Evolutionary conservation across 1,284 basidiomycete genomes (phyloP).

Genomic region (Trametes polyzona): DNA sequence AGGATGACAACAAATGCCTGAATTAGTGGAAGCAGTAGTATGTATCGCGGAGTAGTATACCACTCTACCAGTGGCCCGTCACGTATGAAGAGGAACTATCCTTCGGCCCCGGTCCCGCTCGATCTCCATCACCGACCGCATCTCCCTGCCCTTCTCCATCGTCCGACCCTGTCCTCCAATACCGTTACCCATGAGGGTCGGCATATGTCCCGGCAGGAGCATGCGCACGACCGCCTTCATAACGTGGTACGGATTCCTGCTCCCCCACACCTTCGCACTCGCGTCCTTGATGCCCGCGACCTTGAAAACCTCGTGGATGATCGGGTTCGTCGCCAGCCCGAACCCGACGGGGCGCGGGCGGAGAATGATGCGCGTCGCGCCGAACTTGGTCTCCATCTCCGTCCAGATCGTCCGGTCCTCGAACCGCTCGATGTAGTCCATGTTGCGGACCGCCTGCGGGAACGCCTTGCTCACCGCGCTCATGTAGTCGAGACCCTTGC

Average conservation of each 20-base stretch:
- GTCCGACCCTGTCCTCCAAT: constrained; percentile 71
- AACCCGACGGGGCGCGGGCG: constrained; percentile 93
- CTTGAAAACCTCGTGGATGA: constrained; percentile 87
- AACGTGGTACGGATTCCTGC: constrained; percentile 76
- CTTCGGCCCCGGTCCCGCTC: constrained; percentile 76
- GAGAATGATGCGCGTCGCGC: constrained; percentile 83
- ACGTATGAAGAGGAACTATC: constrained; percentile 51
- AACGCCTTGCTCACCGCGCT: constrained; percentile 71
- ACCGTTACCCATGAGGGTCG: constrained; percentile 78
- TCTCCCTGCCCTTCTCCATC: constrained; percentile 68
- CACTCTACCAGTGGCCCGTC: constrained; percentile 4
- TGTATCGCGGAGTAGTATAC: not conserved
- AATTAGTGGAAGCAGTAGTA: constrained; percentile 1
- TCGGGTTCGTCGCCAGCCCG: constrained; percentile 88
- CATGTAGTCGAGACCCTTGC: constrained; percentile 69
- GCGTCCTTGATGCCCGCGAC: constrained; percentile 95
- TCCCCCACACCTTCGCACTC: constrained; percentile 94
- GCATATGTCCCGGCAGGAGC: constrained; percentile 73
- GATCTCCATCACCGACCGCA: constrained; percentile 64
- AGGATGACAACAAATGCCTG: not conserved
- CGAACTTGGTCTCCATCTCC: constrained; percentile 84
- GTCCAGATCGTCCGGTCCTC: constrained; percentile 92
- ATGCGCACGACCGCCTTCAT: constrained; percentile 64
- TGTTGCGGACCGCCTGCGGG: constrained; percentile 77
- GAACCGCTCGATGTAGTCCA: constrained; percentile 91